These are phyloP conservation scores for Citrus hindsii DNA, from an alignment of 345 rosid genomes.

Conservation along the genomic window DNA sequence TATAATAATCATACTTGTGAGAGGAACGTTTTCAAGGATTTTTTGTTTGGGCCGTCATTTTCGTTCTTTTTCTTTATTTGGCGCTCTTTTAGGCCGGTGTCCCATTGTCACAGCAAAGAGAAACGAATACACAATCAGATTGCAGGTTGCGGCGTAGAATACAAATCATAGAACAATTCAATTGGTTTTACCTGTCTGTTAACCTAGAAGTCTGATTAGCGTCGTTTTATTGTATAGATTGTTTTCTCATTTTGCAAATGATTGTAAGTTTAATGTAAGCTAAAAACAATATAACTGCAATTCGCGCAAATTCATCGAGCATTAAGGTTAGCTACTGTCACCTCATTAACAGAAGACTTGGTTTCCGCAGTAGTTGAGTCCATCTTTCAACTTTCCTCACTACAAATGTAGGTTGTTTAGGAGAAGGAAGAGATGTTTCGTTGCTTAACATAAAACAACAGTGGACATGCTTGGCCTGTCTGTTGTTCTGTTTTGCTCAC, in stretches of 20 bases:
- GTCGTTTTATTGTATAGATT: no score
- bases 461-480: slow-evolving; percentile 17
- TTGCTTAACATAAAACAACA: slow-evolving; percentile 12
- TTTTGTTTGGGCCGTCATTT: neutral
- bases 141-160: no score
- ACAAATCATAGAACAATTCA: no score
- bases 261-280: no score
- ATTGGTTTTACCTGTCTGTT: no score
- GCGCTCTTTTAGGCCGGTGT: no score
- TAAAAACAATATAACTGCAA: no score
- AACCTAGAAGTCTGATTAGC: no score
- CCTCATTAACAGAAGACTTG: neutral
- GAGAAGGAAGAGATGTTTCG: slow-evolving; percentile 3
- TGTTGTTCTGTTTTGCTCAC: neutral
- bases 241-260: no score
- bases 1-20: neutral
- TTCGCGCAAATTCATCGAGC: neutral
- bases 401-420: slow-evolving; percentile 4
- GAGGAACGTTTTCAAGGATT: neutral
- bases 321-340: neutral
- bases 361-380: neutral
- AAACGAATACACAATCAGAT: no score
- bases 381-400: neutral
- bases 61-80: neutral
- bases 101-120: no score